phyloP scores from a whole-genome alignment of 73 alveolate genomes.

The Blepharisma stoltei region DNA sequence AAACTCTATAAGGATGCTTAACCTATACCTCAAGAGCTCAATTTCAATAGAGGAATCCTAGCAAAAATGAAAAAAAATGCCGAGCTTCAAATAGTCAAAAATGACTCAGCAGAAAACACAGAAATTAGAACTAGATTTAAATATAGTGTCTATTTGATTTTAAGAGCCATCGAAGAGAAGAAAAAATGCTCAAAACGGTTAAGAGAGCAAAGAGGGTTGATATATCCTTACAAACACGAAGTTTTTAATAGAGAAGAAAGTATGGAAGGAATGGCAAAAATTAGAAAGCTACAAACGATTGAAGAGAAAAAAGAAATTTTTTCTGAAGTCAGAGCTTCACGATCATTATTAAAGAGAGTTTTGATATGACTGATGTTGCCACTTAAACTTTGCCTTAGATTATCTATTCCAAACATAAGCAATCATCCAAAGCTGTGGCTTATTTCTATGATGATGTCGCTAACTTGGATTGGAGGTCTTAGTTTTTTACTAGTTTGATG shows the following conservation, averaged over 20 bases:
- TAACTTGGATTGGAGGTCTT: slow-evolving; percentile 19
- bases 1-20: too few species aligned
- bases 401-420: neutral
- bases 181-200: neutral
- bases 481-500: slow-evolving; percentile 28
- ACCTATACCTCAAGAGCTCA: slow-evolving; percentile 22
- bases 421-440: slow-evolving; percentile 12
- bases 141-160: neutral
- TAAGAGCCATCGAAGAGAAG: slow-evolving; percentile 21
- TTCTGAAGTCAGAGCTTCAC: too few species aligned
- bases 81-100: slow-evolving; percentile 18
- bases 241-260: too few species aligned
- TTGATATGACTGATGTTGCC: neutral
- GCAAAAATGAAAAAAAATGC: slow-evolving; percentile 17
- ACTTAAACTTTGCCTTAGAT: neutral
- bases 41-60: slow-evolving; percentile 18
- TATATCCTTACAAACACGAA: neutral
- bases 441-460: neutral
- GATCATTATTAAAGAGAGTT: too few species aligned
- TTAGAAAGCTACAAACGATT: too few species aligned
- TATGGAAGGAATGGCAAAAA: too few species aligned
- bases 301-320: too few species aligned
- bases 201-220: neutral
- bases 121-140: slow-evolving; percentile 1
- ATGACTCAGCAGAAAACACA: neutral